Base-by-base conservation (phyloP, 2,329 filamentous ascomycete species). In the Beauveria sp. region DNA sequence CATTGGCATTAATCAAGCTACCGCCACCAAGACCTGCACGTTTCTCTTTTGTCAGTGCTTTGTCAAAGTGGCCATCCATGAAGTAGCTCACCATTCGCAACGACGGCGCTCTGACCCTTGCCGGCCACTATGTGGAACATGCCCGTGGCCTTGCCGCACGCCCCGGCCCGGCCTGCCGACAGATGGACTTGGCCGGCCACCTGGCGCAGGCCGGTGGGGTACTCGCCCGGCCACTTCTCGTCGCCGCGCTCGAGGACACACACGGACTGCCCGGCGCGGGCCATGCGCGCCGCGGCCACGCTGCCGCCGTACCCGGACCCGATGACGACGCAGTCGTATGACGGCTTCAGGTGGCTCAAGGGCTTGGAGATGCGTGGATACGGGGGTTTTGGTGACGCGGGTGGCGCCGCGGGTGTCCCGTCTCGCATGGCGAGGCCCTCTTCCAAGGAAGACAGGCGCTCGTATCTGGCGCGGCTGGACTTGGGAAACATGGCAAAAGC, bases 241-340 rank as follows among this genome's bases (percentile, higher is more conserved):
- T 79, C 76, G 2, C 86, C 87, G 20, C 83, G 75, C 69, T 90
- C 87, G 1, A 90, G 76, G 20, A 90, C 71, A 63, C 85, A 88
- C 1, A 89, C 86, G 2, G 76, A 79, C 68, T 86, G 78, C 2
- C 77, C 66, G 0, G 69, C 70, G 59, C 86, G 79, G 3, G 85
- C 81, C 79, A 88, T 84, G 12, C 85, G 79, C 24, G 84, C 83
- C 0, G 86, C 86, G 3, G 86, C 86, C 22, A 89, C 82, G 26
- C 80, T 83, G 44, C 84, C 86, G 26, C 87, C 87, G 69, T 89
- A 90, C 1, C 87, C 87, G 10, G 85, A 88, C 1, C 87, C 86
- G 61, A 89, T 83, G 34, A 89, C 84, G 12, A 90, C 79, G 44
- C 82, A 82, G 71, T 89, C 86, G 65, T 90, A 89, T 0, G 70